Conservation (phyloP, 106 monocot species). For the Acorus gramineus region DNA sequence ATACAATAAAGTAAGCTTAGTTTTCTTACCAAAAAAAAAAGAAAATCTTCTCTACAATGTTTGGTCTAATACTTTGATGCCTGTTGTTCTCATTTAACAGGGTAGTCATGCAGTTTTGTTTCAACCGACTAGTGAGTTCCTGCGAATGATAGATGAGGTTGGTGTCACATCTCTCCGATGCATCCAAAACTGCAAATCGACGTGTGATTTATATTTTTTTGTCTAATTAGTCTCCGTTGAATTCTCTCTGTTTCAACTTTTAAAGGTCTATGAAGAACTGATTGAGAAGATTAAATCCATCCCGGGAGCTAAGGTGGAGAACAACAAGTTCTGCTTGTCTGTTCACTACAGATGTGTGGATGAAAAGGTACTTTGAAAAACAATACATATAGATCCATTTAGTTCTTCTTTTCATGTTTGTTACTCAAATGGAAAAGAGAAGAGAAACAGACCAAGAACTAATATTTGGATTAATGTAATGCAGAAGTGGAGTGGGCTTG, state of each 20-base stretch:
- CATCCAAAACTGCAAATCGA: background rate
- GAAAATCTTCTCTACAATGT: too few relatives aligned
- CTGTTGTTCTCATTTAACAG: background rate
- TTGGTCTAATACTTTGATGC: too few relatives aligned
- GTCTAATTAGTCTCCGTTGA: too few relatives aligned
- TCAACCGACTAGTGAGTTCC: background rate
- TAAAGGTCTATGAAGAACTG: background rate
- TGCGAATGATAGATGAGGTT: background rate
- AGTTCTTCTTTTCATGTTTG: background rate
- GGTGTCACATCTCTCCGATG: background rate
- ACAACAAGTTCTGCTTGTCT: background rate
- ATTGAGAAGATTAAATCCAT: background rate
- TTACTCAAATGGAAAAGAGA: background rate
- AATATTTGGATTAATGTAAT: background rate
- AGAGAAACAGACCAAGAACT: too few relatives aligned
- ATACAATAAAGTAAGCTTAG: background rate
- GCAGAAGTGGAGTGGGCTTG: background rate
- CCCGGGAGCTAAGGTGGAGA: slow-evolving; percentile 56
- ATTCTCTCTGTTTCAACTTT: background rate
- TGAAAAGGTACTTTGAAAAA: background rate
- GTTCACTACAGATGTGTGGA: background rate
- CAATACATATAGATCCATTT: too few relatives aligned
- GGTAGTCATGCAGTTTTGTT: background rate
- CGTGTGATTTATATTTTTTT: background rate
- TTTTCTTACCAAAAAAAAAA: background rate